A percentile compares a stretch with the other conserved stretches of the same genome.
Conservation (phyloP, 129 eudicot species). For the Pulicaria dysenterica region DNA sequence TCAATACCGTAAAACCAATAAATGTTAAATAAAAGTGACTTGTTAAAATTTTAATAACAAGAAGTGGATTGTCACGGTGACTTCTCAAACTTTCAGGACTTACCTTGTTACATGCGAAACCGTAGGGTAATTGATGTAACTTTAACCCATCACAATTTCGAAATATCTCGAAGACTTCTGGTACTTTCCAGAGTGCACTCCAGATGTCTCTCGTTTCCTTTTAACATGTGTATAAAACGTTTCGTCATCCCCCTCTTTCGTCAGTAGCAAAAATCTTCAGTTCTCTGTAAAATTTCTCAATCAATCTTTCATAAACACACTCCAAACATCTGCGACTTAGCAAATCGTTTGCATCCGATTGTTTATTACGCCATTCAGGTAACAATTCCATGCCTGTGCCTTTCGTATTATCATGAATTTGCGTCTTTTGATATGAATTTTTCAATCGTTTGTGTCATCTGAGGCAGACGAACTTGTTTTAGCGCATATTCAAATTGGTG, state of each 20-base stretch:
- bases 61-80: too few relatives aligned
- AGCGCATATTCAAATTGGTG: not conserved
- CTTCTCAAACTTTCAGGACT: not conserved
- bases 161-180: constrained; percentile 7
- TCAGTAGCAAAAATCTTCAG: not conserved
- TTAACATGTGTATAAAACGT: constrained; percentile 10
- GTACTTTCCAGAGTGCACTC: constrained; percentile 34
- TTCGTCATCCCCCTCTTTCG: not conserved
- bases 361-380: not conserved
- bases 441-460: too few relatives aligned
- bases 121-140: not conserved
- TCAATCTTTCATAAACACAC: not conserved
- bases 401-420: too few relatives aligned
- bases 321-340: not conserved
- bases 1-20: too few relatives aligned
- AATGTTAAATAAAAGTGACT: too few relatives aligned
- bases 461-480: not conserved
- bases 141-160: not conserved
- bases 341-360: constrained; percentile 17
- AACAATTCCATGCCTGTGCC: too few relatives aligned
- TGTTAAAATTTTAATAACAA: too few relatives aligned
- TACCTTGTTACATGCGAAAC: not conserved
- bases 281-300: not conserved
- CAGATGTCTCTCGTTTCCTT: constrained; percentile 23
- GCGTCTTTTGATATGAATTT: too few relatives aligned